These are phyloP conservation scores for Tuber microsphaerosporum DNA, from an alignment of 495 filamentous ascomycete species.

Conservation along the genomic window DNA sequence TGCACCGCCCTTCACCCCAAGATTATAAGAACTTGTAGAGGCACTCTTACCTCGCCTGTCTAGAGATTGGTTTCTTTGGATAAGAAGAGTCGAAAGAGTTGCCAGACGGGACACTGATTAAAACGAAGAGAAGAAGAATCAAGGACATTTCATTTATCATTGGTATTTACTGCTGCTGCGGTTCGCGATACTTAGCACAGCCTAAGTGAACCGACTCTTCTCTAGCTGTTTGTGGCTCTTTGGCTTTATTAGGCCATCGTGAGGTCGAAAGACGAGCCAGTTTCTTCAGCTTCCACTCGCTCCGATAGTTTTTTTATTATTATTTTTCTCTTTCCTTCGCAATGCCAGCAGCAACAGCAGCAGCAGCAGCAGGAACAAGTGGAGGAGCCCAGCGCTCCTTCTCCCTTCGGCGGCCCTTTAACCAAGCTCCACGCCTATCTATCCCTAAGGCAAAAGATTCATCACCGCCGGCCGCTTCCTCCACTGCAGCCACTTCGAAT, in stretches of 20 bases:
- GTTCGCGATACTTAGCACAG: background rate
- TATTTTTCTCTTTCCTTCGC: background rate
- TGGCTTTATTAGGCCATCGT: background rate
- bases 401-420: constrained; percentile 26
- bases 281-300: background rate
- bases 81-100: background rate
- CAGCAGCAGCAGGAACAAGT: background rate
- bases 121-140: background rate
- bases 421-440: constrained; percentile 21
- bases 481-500: background rate
- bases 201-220: background rate
- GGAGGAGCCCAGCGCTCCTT: constrained; percentile 26
- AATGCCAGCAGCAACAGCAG: background rate
- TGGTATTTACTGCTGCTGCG: background rate
- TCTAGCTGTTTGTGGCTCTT: background rate
- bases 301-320: background rate
- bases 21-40: background rate
- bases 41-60: background rate
- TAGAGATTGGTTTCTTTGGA: background rate
- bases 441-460: constrained; percentile 24
- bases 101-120: background rate
- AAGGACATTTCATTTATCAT: background rate
- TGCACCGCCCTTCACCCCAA: background rate
- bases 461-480: background rate
- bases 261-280: background rate